Conservation (phyloP, 352 stramenopile species). For the Pythium sukuiense region DNA sequence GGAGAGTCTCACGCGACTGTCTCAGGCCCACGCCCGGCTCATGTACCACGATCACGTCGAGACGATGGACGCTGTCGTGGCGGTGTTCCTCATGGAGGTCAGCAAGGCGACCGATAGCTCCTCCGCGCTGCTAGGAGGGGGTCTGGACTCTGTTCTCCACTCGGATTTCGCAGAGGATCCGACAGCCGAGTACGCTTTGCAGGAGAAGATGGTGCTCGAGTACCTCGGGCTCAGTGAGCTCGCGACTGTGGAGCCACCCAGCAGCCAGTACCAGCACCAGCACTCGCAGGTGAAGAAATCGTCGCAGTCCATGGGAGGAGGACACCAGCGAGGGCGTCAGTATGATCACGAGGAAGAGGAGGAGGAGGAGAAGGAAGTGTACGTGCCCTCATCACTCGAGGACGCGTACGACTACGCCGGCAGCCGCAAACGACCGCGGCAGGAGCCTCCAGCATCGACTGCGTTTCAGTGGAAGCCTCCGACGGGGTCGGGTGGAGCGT, state of each 20-base stretch:
- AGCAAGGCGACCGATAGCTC: constrained; percentile 67
- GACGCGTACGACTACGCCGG: not conserved
- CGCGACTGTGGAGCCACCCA: constrained; percentile 28
- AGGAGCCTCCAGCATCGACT: not conserved
- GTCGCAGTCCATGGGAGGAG: not conserved
- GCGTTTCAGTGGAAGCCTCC: constrained; percentile 10
- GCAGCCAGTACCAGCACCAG: constrained; percentile 7
- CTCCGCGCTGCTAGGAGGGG: constrained; percentile 53
- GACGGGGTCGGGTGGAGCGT: not conserved
- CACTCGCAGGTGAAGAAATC: not conserved
- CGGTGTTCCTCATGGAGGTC: constrained; percentile 79
- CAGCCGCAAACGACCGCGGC: not conserved
- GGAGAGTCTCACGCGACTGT: constrained; percentile 92
- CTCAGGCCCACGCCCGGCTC: constrained; percentile 89
- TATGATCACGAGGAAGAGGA: constrained; percentile 3
- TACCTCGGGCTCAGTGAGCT: constrained; percentile 62
- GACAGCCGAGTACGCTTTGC: constrained; percentile 55
- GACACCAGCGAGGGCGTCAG: not conserved
- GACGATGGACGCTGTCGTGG: constrained; percentile 75
- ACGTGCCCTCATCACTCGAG: constrained; percentile 3
- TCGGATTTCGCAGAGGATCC: constrained; percentile 68
- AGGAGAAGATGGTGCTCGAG: constrained; percentile 72
- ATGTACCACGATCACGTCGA: constrained; percentile 70
- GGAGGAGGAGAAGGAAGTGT: constrained; percentile 7
- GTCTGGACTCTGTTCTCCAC: constrained; percentile 64